Evolutionary conservation across 805 yeast genomes (phyloP).

Genomic region (Hanseniaspora taiwanica): DNA sequence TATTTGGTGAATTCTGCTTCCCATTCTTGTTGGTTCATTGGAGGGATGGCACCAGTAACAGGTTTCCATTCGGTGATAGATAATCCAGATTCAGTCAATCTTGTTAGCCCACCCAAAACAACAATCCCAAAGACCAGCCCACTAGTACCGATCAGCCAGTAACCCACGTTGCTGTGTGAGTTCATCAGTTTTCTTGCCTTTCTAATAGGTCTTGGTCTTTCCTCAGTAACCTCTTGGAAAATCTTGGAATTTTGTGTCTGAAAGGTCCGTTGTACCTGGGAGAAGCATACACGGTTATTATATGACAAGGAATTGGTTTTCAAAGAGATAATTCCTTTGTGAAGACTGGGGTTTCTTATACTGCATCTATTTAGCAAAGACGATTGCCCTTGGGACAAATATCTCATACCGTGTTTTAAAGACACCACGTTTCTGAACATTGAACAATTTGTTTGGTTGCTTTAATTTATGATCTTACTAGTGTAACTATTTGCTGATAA

Average conservation of each 20-base stretch:
- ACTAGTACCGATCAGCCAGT: slow-evolving; percentile 80
- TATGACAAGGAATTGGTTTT: no score
- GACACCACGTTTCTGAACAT: background rate
- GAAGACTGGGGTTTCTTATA: no score
- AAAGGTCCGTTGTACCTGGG: background rate
- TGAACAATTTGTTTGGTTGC: no score
- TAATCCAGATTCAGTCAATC: slow-evolving; percentile 90
- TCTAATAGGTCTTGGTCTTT: slow-evolving; percentile 8
- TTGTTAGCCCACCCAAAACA: slow-evolving; percentile 88
- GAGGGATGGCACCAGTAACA: slow-evolving; percentile 90
- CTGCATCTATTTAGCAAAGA: background rate
- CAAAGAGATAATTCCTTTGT: no score
- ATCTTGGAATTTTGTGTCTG: background rate
- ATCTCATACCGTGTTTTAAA: background rate
- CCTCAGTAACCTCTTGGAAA: background rate
- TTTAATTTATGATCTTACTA: no score
- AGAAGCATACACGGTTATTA: no score
- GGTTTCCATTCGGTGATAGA: slow-evolving; percentile 99
- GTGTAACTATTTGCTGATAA: no score
- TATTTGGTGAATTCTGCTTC: slow-evolving; percentile 70
- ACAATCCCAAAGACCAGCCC: slow-evolving; percentile 89
- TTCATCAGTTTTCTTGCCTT: slow-evolving; percentile 16
- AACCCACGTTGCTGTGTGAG: slow-evolving; percentile 56
- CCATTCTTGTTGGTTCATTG: slow-evolving; percentile 73
- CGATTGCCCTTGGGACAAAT: background rate